A percentile compares a stretch with the other conserved stretches of the same genome.
These are phyloP conservation scores for Aspergillus ruber DNA, from an alignment of 2,329 filamentous ascomycete genomes.

Conservation along the genomic window DNA sequence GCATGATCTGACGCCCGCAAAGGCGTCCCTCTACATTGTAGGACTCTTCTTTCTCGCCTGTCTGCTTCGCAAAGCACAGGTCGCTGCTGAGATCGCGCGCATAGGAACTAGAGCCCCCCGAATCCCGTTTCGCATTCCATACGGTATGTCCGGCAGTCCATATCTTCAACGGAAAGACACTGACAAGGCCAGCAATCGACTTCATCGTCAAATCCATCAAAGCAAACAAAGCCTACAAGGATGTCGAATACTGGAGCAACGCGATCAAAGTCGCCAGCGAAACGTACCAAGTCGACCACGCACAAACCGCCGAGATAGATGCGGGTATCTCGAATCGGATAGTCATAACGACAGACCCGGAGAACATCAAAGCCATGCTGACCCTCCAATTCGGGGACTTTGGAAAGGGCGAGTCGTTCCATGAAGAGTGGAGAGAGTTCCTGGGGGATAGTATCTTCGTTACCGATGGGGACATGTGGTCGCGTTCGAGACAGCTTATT, in stretches of 20 bases:
- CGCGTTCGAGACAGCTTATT: conserved; percentile 73
- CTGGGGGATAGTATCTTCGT: conserved; percentile 79
- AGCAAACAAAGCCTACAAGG: conserved; percentile 48
- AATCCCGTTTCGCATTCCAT: conserved; percentile 28
- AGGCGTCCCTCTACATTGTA: conserved; percentile 32
- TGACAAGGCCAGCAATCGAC: conserved; percentile 53
- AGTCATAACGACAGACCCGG: conserved; percentile 72
- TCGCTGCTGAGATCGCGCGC: conserved; percentile 21
- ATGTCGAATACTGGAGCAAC: conserved; percentile 56
- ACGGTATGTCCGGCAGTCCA: conserved; percentile 19
- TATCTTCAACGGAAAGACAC: conserved; percentile 4
- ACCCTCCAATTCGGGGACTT: conserved; percentile 80
- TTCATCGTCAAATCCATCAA: conserved; percentile 54
- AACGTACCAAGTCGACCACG: conserved; percentile 19
- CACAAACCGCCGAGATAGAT: conserved; percentile 25
- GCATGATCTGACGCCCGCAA: conserved; percentile 40
- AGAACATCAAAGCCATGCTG: conserved; percentile 88
- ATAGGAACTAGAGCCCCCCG: conserved; percentile 32
- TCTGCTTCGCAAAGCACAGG: conserved; percentile 22
- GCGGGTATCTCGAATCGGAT: conserved; percentile 43
- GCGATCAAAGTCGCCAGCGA: conserved; percentile 40
- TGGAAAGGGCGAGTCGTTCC: conserved; percentile 70
- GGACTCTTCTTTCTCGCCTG: conserved; percentile 35
- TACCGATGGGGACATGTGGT: conserved; percentile 75
- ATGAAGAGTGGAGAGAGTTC: conserved; percentile 68